phyloP scores from a whole-genome alignment of 805 yeast species.

The Saturnispora besseyi region DNA sequence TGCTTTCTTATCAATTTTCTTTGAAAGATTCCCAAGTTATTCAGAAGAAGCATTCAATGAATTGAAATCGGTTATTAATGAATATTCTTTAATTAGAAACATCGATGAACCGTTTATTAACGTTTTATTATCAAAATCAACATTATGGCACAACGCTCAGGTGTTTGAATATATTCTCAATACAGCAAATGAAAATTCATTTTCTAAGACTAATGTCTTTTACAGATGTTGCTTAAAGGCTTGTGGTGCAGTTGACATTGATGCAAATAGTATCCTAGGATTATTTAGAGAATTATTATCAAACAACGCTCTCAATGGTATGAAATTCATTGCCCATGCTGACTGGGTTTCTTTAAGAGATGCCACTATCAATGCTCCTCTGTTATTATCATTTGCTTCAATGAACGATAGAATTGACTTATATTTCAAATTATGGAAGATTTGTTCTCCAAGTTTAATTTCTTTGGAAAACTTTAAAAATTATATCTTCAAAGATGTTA shows the following conservation, averaged over 20 bases:
- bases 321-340: constrained; percentile 64
- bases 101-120: constrained; percentile 79
- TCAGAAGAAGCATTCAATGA: constrained; percentile 47
- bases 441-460: constrained; percentile 40
- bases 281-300: constrained; percentile 25
- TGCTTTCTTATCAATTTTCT: constrained; percentile 59
- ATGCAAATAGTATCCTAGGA: constrained; percentile 42
- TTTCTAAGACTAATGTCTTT: constrained; percentile 58
- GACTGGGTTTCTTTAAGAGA: constrained; percentile 81
- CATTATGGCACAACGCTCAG: constrained; percentile 57
- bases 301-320: constrained; percentile 44
- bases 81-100: constrained; percentile 46
- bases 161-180: constrained; percentile 55
- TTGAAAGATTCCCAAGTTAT: constrained; percentile 43
- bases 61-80: constrained; percentile 47
- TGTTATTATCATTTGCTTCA: constrained; percentile 23
- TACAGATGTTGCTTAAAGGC: constrained; percentile 67
- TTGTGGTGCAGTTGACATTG: constrained; percentile 52
- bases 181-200: constrained; percentile 48
- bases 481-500: constrained; percentile 36
- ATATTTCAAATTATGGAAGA: constrained; percentile 46
- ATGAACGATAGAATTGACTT: constrained; percentile 40
- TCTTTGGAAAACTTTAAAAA: constrained; percentile 39
- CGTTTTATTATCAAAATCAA: constrained; percentile 58
- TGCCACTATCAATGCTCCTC: constrained; percentile 49